Base-by-base conservation (phyloP, 1,139 yeast species). In the Pichia norvegensis region DNA sequence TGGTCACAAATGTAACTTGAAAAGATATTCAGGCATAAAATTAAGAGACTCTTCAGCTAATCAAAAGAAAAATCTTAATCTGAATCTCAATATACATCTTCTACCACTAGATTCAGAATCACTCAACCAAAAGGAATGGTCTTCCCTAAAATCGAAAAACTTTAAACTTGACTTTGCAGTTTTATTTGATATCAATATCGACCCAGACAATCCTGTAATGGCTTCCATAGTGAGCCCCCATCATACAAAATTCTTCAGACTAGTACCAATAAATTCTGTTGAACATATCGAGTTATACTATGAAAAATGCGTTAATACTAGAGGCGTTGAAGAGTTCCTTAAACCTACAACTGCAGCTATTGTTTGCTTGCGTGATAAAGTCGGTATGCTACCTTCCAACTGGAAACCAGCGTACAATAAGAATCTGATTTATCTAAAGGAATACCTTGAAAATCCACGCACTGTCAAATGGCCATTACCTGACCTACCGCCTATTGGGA, bases 321-420 rank as follows among this genome's bases (percentile, higher is more conserved):
- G 53, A 67, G 21, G 40, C 17, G 16, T 43, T 10, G 46, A 46
- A 19, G 70, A 73, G 23, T 77, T 78, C 56, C 66, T 85, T 44
- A 82, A 79, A 53, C 78, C 77, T 40, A 77, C 85, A 19, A 79
- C 90, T 2, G 86, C 95, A 0, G 87, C 95, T 1, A 75, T 85
- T 16, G 96, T 88, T 4, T 87, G 90, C 40, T 65, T 87, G 45
- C 69, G 96, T 56, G 95, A 84, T 55, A 74, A 80, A 50, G 87
- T 85, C n/a, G 97, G 97, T 6, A 74, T 77, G 39, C 63, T 90
- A 40, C 95, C 96, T 2, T 83, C 87, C 0, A 95, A 83, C 55
- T 66, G 87, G 43, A 73, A 84, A 58, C 90, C 94, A 10, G 78
- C 85, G 16, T 86, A 83, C 61, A 71, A 79, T 40, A 84, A 81